Conservation (phyloP, 192 early-diverging fungal genomes). For the Spizellomyces sp. region DNA sequence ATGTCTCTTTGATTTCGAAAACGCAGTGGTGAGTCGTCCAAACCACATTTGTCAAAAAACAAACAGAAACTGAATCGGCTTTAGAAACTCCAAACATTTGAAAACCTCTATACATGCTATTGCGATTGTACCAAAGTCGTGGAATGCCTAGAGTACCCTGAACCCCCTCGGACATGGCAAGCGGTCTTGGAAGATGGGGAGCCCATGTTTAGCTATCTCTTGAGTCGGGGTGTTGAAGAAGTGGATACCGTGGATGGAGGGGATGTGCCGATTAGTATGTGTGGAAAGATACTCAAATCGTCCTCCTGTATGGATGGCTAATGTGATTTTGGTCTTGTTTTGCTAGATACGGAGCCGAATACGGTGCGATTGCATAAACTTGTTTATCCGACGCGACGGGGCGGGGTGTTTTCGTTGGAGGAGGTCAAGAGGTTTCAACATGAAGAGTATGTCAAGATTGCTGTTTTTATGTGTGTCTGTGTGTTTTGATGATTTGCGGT, state of each 20-base stretch:
- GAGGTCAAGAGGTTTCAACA: slow-evolving; percentile 78
- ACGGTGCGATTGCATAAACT: slow-evolving; percentile 85
- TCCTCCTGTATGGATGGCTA: neutral
- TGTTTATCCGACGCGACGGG: slow-evolving; percentile 75
- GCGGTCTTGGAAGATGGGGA: slow-evolving; percentile 29
- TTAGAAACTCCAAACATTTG: slow-evolving; percentile 58
- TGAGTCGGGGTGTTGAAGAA: slow-evolving; percentile 88
- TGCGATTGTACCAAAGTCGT: slow-evolving; percentile 95
- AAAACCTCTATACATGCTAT: slow-evolving; percentile 84
- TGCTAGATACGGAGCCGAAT: slow-evolving; percentile 73
- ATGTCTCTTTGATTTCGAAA: slow-evolving; percentile 89
- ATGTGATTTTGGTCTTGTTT: too few relatives aligned
- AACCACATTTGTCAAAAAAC: neutral
- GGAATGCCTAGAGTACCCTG: slow-evolving; percentile 62
- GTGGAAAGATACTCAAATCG: neutral
- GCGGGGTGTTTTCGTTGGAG: slow-evolving; percentile 72
- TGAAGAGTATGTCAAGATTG: slow-evolving; percentile 60
- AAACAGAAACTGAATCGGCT: neutral
- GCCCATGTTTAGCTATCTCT: slow-evolving; percentile 73
- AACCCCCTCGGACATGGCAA: slow-evolving; percentile 31
- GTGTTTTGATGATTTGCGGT: neutral
- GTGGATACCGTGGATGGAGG: slow-evolving; percentile 67
- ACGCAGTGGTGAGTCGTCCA: slow-evolving; percentile 52
- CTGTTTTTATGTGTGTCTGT: neutral
- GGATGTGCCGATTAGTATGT: slow-evolving; percentile 71